Evolutionary conservation across 768 basidiomycete species (phyloP).

Genomic region (Auriscalpium vulgare): DNA sequence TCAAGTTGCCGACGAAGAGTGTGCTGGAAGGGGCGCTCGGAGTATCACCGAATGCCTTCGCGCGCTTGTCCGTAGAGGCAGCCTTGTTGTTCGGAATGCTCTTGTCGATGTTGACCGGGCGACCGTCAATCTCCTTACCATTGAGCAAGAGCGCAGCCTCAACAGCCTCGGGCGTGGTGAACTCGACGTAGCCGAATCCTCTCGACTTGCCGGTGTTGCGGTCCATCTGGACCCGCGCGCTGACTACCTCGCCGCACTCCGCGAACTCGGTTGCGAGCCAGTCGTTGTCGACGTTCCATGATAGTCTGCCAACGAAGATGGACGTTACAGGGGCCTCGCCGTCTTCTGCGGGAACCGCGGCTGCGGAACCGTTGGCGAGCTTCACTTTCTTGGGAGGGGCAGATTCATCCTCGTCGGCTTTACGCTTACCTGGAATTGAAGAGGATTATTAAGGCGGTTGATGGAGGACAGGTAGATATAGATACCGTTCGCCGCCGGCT

Average conservation of each 20-base stretch:
- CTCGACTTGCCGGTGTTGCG: conserved; percentile 76
- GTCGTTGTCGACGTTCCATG: conserved; percentile 97
- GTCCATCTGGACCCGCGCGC: conserved; percentile 84
- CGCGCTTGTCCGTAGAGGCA: conserved; percentile 56
- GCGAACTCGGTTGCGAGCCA: conserved; percentile 89
- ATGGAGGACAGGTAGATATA: conserved; percentile 1
- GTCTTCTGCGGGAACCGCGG: conserved; percentile 24
- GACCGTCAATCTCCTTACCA: conserved; percentile 89
- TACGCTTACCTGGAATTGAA: conserved; percentile 57
- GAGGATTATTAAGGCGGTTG: neutral
- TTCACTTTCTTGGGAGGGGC: conserved; percentile 78
- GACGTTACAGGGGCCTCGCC: conserved; percentile 38
- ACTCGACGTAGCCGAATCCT: conserved; percentile 81
- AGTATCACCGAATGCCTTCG: conserved; percentile 69
- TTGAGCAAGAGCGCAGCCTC: conserved; percentile 75
- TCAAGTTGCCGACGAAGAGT: conserved; percentile 88
- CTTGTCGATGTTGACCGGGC: conserved; percentile 79
- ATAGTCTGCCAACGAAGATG: conserved; percentile 88
- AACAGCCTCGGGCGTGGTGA: conserved; percentile 60
- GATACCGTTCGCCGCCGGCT: conserved; percentile 21
- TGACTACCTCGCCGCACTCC: conserved; percentile 79
- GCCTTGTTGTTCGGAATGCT: conserved; percentile 47
- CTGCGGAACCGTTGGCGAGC: conserved; percentile 49
- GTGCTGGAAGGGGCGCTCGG: conserved; percentile 59
- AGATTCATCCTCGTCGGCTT: conserved; percentile 57